These are phyloP conservation scores for Thermochaetoides dissita DNA, from an alignment of 2,329 filamentous ascomycete genomes.

Conservation along the genomic window DNA sequence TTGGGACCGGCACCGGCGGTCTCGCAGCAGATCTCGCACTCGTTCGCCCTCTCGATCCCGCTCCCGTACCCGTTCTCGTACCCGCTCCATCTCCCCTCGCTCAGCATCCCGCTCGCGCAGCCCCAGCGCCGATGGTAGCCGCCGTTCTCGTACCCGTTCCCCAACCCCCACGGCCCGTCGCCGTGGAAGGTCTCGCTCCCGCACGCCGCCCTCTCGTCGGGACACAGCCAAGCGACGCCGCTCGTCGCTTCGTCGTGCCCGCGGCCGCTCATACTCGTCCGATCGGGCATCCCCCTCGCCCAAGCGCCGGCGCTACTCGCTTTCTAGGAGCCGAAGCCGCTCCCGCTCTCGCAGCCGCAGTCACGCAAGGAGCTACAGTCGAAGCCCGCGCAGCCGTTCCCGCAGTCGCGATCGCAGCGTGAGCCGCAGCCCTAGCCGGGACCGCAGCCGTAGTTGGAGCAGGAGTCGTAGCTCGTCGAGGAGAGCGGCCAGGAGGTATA, in stretches of 20 bases:
- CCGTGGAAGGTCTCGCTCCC: slow-evolving; percentile 19
- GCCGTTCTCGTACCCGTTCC: slow-evolving; percentile 14
- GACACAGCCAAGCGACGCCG: slow-evolving; percentile 27
- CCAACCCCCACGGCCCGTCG: slow-evolving; percentile 22
- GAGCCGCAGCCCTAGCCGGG: slow-evolving; percentile 20
- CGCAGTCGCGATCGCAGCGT: slow-evolving; percentile 10
- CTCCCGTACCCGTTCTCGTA: slow-evolving; percentile 24
- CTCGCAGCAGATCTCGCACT: slow-evolving; percentile 12
- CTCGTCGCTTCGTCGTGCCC: slow-evolving; percentile 20
- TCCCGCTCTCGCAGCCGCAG: slow-evolving; percentile 17
- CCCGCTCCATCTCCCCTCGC: slow-evolving; percentile 10
- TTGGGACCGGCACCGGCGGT: too few relatives aligned
- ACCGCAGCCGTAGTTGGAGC: too few relatives aligned
- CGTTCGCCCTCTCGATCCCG: slow-evolving; percentile 13
- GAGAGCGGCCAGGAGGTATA: slow-evolving; percentile 14
- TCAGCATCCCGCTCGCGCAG: slow-evolving; percentile 7
- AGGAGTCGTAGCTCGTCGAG: slow-evolving; percentile 23
- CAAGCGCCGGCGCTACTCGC: slow-evolving; percentile 38
- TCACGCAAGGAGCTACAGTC: slow-evolving; percentile 20
- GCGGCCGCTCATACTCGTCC: slow-evolving; percentile 19
- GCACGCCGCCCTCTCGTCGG: slow-evolving; percentile 15
- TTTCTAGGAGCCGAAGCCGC: slow-evolving; percentile 33
- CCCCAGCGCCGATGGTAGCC: slow-evolving; percentile 5
- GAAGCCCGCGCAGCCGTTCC: too few relatives aligned
- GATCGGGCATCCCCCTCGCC: slow-evolving; percentile 26